Evolutionary conservation across 2,329 filamentous ascomycete genomes (phyloP).

Genomic region (Ophiostoma pallidulum): DNA sequence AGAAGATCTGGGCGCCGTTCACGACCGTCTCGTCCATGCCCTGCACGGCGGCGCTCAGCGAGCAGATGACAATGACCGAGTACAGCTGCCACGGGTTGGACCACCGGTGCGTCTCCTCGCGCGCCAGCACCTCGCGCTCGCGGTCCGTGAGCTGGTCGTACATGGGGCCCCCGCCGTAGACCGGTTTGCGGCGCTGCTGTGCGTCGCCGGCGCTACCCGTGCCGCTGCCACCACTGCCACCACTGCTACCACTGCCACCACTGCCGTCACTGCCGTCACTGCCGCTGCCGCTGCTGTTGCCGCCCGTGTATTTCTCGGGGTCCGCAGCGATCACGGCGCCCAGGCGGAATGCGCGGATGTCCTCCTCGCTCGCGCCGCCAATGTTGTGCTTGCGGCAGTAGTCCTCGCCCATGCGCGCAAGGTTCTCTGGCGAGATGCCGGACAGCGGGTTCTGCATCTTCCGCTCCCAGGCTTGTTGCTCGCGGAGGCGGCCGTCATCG

Average conservation of each 20-base stretch:
- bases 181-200: neutral
- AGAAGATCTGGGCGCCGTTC: slow-evolving; percentile 60
- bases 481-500: neutral
- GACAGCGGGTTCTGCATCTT: slow-evolving; percentile 34
- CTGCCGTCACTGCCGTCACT: too few relatives aligned
- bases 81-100: slow-evolving; percentile 57
- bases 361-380: slow-evolving; percentile 36
- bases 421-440: slow-evolving; percentile 33
- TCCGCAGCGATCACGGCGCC: slow-evolving; percentile 50
- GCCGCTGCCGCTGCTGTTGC: too few relatives aligned
- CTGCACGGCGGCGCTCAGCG: slow-evolving; percentile 60
- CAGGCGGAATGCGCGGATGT: slow-evolving; percentile 43
- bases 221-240: too few relatives aligned
- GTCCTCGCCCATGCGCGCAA: slow-evolving; percentile 47
- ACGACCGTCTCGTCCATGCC: slow-evolving; percentile 65
- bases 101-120: slow-evolving; percentile 59
- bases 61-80: slow-evolving; percentile 55
- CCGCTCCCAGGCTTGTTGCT: neutral
- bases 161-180: slow-evolving; percentile 6
- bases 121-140: slow-evolving; percentile 47
- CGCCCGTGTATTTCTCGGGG: slow-evolving; percentile 37
- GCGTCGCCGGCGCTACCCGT: neutral
- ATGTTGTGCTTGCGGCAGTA: slow-evolving; percentile 44
- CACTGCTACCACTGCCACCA: too few relatives aligned
- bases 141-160: slow-evolving; percentile 42